Percentiles rank a stretch among this genome's conserved stretches.
phyloP scores from a whole-genome alignment of 169 alveolate species.

The Plasmodium chabaudi region DNA sequence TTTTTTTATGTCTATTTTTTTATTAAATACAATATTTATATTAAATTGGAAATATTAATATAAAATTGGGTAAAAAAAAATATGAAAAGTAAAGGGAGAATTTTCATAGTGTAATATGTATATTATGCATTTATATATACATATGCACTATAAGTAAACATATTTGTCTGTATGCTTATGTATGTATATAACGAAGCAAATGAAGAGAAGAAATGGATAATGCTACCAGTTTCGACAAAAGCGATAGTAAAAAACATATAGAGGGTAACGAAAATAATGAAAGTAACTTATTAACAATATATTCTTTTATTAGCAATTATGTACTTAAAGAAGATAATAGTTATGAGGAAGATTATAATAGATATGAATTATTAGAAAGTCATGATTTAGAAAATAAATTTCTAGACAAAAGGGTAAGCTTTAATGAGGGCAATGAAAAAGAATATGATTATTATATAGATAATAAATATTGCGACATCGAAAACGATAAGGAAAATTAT shows the following conservation, averaged over 20 bases:
- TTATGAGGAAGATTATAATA: conserved; percentile 66
- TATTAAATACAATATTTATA: too few species aligned
- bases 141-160: conserved; percentile 1
- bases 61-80: too few species aligned
- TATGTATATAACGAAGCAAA: background rate
- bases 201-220: conserved; percentile 42
- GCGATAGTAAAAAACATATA: conserved; percentile 24
- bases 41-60: too few species aligned
- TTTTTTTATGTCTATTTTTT: too few species aligned
- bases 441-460: conserved; percentile 24
- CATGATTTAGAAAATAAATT: conserved; percentile 53
- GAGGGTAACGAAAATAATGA: conserved; percentile 36
- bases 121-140: background rate
- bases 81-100: too few species aligned
- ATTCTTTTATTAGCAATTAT: conserved; percentile 63
- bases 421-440: conserved; percentile 47
- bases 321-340: conserved; percentile 57
- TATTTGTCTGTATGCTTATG: background rate
- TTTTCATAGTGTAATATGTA: background rate
- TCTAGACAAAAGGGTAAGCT: conserved; percentile 27
- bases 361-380: conserved; percentile 47
- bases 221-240: conserved; percentile 12
- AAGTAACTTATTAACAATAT: conserved; percentile 45
- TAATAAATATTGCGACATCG: background rate
- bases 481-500: background rate